phyloP scores from a whole-genome alignment of 225 moss, liverwort and hornwort genomes.

The Physcomitrellopsis africana region DNA sequence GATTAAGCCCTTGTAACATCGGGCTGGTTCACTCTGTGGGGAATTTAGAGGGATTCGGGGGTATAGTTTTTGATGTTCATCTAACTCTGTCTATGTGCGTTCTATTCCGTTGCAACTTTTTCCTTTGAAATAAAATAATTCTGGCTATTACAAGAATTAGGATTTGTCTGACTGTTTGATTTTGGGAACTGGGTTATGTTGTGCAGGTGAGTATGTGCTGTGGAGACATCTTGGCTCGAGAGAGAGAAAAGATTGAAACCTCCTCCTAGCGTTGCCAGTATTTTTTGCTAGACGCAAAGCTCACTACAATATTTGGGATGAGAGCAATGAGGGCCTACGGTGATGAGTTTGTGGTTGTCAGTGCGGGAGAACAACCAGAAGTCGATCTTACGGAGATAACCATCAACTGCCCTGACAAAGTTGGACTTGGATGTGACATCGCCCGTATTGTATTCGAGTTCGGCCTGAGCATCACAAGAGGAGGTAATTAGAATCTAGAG shows the following conservation, averaged over 20 bases:
- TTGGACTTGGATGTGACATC: conserved; percentile 79
- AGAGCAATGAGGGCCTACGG: conserved; percentile 45
- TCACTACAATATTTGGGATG: conserved; percentile 19
- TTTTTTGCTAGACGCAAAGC: not conserved
- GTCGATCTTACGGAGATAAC: conserved; percentile 69
- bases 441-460: conserved; percentile 78
- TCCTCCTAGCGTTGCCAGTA: conserved; percentile 15
- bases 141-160: not conserved
- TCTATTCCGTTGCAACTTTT: too few relatives aligned
- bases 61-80: too few relatives aligned
- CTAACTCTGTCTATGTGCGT: too few relatives aligned
- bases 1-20: too few relatives aligned
- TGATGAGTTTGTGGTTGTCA: conserved; percentile 75
- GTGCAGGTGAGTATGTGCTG: conserved; percentile 36
- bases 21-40: too few relatives aligned
- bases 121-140: not conserved
- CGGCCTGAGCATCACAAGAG: conserved; percentile 56
- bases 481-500: conserved; percentile 45
- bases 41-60: too few relatives aligned
- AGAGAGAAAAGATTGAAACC: conserved; percentile 29
- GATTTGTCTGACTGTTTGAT: not conserved
- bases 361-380: conserved; percentile 52
- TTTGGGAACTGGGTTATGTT: conserved; percentile 20
- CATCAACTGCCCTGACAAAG: conserved; percentile 79
- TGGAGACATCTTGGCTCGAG: conserved; percentile 11